Conservation (phyloP, 768 basidiomycete species). For the Phanerodontia chrysosporium region DNA sequence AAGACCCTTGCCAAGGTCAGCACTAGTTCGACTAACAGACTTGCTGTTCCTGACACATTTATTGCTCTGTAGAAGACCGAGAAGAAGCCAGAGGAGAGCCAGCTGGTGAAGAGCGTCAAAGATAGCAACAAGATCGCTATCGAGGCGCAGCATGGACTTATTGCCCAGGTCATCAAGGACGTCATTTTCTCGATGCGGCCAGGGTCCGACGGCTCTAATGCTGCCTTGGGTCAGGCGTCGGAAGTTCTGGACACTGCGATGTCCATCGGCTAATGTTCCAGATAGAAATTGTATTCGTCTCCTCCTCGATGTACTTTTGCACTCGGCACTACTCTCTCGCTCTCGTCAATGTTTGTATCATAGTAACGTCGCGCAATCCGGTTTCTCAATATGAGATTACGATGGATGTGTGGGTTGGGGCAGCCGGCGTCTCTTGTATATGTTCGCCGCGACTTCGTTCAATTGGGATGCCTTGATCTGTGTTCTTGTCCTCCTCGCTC, state of each 20-base stretch:
- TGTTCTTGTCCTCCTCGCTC: too few relatives aligned
- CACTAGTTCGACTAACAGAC: background rate
- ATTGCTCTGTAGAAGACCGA: conserved; percentile 40
- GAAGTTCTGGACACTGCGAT: conserved; percentile 36
- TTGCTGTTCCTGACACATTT: background rate
- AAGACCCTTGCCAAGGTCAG: conserved; percentile 44
- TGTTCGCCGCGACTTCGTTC: background rate
- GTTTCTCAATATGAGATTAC: too few relatives aligned
- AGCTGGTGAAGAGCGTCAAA: conserved; percentile 83
- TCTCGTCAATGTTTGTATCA: background rate
- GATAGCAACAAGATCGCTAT: conserved; percentile 90
- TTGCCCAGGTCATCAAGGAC: conserved; percentile 91
- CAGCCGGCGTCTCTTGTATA: background rate
- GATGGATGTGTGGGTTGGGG: too few relatives aligned
- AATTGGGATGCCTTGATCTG: too few relatives aligned
- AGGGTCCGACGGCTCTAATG: conserved; percentile 6
- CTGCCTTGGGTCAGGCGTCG: conserved; percentile 12
- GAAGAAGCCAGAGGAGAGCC: conserved; percentile 85
- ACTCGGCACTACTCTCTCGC: background rate
- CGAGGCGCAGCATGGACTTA: conserved; percentile 91
- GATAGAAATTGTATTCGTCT: background rate
- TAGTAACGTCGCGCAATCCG: background rate
- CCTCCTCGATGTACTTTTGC: background rate
- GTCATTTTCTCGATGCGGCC: conserved; percentile 72
- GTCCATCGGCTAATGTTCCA: conserved; percentile 24